Evolutionary conservation across 306 rosid genomes (phyloP), one percentile per base, ranked within the genome.

Genomic region (Cucurbita argyrosperma): DNA sequence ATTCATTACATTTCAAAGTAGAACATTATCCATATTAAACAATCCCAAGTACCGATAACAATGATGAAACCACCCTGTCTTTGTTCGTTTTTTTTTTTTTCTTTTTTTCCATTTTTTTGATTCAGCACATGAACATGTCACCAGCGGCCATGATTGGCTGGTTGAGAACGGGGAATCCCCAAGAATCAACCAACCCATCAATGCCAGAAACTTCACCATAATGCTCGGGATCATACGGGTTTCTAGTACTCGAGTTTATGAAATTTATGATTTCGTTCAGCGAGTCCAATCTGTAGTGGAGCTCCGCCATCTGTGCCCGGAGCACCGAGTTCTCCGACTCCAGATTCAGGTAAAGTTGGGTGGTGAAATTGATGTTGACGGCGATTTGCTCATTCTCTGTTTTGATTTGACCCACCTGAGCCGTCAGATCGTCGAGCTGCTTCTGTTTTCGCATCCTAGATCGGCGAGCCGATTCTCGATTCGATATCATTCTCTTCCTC

Each of bases 401-500:
- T 56, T 46, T 81, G 15, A 90, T 86, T 64, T 82, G 76, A 55
- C 76, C 82, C 15, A 50, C 76, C 66, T 88, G 86, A 0, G 62
- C 59, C 38, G 79, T 74, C 19, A 92, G 79, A 57, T 82, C 89
- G 18, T 89, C 96, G 54, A 88, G 59, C 46, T 85, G 91, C 50
- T 89, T 85, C 76, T 90, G 96, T 35, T 93, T 93, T 67, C 81
- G 79, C 86, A 88, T 86, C 80, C 97, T 74, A 0, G 98, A 93
- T 51, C 93, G 71, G 0, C 96, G 84, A 3, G 98, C 93, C 0
- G 98, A 93, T 84, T 90, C 97, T 13, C 98, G 61, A 40, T 93
- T 93, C 12, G 96, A 89, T 7, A 79, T 53, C 98, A 90, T 90
- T 82, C 98, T 86, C 78, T 93, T 93, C 69, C 98, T 81, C 85